A percentile compares a stretch with the other conserved stretches of the same genome.
Evolutionary conservation across 2,329 filamentous ascomycete genomes (phyloP).

Genomic region (Hortaea werneckii): DNA sequence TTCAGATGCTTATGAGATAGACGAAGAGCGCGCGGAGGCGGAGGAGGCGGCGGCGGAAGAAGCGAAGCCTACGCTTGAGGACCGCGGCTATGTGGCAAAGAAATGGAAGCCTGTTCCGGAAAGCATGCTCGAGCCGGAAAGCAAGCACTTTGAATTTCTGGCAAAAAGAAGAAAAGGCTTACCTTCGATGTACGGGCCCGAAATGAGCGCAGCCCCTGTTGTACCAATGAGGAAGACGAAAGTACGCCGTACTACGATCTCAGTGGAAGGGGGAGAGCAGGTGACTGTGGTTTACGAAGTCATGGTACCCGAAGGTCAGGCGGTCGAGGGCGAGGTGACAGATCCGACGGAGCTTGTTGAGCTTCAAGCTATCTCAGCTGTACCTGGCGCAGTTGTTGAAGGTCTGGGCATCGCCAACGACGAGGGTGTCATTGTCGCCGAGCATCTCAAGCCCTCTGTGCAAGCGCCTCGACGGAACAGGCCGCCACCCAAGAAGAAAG

Average conservation of each 20-base stretch:
- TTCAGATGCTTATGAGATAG: slow-evolving; percentile 40
- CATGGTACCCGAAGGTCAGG: slow-evolving; percentile 67
- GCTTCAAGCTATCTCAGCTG: slow-evolving; percentile 38
- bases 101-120: slow-evolving; percentile 50
- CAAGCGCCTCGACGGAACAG: slow-evolving; percentile 50
- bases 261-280: slow-evolving; percentile 48
- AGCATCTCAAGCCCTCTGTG: slow-evolving; percentile 19
- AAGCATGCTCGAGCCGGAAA: slow-evolving; percentile 48
- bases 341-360: slow-evolving; percentile 41
- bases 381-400: slow-evolving; percentile 51
- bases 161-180: slow-evolving; percentile 52
- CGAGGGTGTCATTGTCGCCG: slow-evolving; percentile 48
- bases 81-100: slow-evolving; percentile 44
- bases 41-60: slow-evolving; percentile 27
- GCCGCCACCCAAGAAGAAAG: slow-evolving; percentile 66
- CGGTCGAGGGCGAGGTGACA: slow-evolving; percentile 72
- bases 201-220: slow-evolving; percentile 15
- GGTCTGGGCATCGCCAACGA: slow-evolving; percentile 49
- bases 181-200: slow-evolving; percentile 39
- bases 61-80: slow-evolving; percentile 32
- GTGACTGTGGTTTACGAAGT: slow-evolving; percentile 71
- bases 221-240: slow-evolving; percentile 63
- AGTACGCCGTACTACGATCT: slow-evolving; percentile 57
- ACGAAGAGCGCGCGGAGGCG: slow-evolving; percentile 48
- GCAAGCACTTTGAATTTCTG: slow-evolving; percentile 43